Base-by-base conservation (phyloP, 371 early-diverging fungal species). In the Haplosporangium sp. region DNA sequence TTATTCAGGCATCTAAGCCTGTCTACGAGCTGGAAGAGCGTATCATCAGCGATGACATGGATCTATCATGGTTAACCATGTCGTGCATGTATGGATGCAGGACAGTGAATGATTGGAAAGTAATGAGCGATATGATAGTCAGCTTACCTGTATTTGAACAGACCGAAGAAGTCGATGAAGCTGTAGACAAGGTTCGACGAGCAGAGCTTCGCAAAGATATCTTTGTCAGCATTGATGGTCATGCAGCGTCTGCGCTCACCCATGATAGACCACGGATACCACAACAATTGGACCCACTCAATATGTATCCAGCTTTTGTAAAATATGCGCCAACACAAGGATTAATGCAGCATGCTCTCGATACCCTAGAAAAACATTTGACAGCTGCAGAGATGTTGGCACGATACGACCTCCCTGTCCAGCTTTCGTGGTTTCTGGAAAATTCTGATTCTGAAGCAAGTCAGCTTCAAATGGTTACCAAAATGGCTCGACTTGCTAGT, bases 401-500 rank as follows among this genome's bases (percentile, higher is more conserved):
- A 15, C 86, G 91, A 20, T 92, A 94, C 69, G 86, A 89, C 63
- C 83, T 91, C 1, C 71, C 81, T 11, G 88, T 90, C 15, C 88
- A 90, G 4, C 83, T 93, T 27, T 81, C 85, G 4, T 92, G 91
- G 90, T 91, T 90, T 67, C 71, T 89, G n/a, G 87, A 89, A 52
- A 79, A 88, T 15, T 74, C 77, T 1, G 76, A 74, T 35, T 79
- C 84, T 67, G 77, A 82, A 17, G 82, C 77, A 38, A 60, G 78
- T 17, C 91, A 92, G 76, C 86, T 86, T 11, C 89, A 89, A 39
- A 84, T 94, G 56, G 87, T 91, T 61, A 79, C 87, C 27, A 86
- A 89, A 44, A 88, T 94, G 86, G 91, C 92, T 2, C 85, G 92
- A 35, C 87, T 86, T 38, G 88, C 91, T 17, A 86, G 88, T 27